Evolutionary conservation across 2,329 filamentous ascomycete species (phyloP), one percentile per base, ranked within the genome.

Genomic region (Periconia sp.): DNA sequence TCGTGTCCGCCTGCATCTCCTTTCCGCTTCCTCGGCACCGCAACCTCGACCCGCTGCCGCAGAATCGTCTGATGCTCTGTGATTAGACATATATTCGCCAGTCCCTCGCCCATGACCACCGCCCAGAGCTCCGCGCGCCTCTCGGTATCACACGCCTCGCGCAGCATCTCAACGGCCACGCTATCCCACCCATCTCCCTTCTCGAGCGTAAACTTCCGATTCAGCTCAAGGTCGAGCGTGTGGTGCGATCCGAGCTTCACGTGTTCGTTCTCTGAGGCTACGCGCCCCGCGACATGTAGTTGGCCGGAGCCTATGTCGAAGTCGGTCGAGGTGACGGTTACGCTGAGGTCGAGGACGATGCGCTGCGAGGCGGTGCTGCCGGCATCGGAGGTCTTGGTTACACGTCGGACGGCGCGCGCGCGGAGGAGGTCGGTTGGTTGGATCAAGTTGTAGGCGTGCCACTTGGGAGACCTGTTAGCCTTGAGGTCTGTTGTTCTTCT

Each of bases 101-200:
- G 74, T 2, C 90, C 89, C 66, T 97, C 93, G 65, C 96, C 90
- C 89, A 99, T 93, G 20, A 97, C 90, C 1, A 97, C 88, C 0
- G 94, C 93, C 51, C 92, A 91, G 17, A 96, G 82, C 57, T 93
- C 89, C 1, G 91, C 92, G 57, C 89, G 86, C 66, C 88, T 87
- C 60, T 91, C 88, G 62, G 90, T 85, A 63, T 90, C 87, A 14
- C 93, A 82, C 1, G 92, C 88, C 71, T 96, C 91, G 52, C 84
- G 81, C 11, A 99, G 82, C 44, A 90, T 88, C 54, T 90, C 86
- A 45, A 88, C 78, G 3, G 92, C 90, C 11, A 99, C 86, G 61
- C 89, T 92, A 74, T 99, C 94, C 94, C 94, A 99, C 41, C 92
- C 84, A 70, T 77, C 61, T 50, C 69, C 87, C 76, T 97, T 97